These are phyloP conservation scores for Ascochyta pisi DNA, from an alignment of 2,329 filamentous ascomycete species.

Conservation along the genomic window DNA sequence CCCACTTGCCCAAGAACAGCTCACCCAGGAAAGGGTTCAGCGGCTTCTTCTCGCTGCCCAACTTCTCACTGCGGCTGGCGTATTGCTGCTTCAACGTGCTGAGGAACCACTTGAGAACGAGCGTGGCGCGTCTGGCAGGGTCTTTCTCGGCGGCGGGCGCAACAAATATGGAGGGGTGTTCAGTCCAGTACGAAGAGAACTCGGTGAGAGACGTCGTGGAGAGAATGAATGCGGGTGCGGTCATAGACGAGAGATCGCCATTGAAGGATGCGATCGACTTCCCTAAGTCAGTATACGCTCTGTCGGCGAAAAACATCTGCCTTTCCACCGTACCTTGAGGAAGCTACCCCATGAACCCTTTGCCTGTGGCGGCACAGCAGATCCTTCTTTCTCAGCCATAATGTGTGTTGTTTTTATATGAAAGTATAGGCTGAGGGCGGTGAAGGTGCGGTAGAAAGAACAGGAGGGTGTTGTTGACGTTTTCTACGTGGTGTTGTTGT, in stretches of 20 bases:
- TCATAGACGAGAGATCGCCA: conserved; percentile 63
- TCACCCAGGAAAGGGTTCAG: conserved; percentile 96
- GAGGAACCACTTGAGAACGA: conserved; percentile 97
- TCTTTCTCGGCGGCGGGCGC: conserved; percentile 82
- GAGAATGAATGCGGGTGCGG: conserved; percentile 63
- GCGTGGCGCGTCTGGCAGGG: conserved; percentile 78
- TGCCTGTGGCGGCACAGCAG: conserved; percentile 54
- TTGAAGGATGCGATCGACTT: conserved; percentile 63
- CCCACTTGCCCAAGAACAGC: conserved; percentile 91
- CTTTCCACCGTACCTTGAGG: conserved; percentile 51
- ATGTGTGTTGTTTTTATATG: conserved; percentile 10
- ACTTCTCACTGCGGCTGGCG: conserved; percentile 75
- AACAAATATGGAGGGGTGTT: conserved; percentile 71
- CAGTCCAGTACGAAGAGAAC: conserved; percentile 65
- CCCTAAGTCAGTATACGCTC: conserved; percentile 14
- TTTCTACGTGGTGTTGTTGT: conserved; percentile 10
- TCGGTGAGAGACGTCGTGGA: conserved; percentile 63
- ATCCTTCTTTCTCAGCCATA: conserved; percentile 50
- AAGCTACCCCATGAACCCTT: conserved; percentile 59
- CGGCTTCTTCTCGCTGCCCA: conserved; percentile 95
- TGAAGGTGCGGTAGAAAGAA: not conserved
- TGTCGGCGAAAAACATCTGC: not conserved
- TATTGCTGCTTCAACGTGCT: conserved; percentile 91
- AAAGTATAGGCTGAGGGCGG: not conserved
- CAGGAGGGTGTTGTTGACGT: not conserved